phyloP scores from a whole-genome alignment of 108 stramenopile species.

The Cyclotella choctawhatcheeana region DNA sequence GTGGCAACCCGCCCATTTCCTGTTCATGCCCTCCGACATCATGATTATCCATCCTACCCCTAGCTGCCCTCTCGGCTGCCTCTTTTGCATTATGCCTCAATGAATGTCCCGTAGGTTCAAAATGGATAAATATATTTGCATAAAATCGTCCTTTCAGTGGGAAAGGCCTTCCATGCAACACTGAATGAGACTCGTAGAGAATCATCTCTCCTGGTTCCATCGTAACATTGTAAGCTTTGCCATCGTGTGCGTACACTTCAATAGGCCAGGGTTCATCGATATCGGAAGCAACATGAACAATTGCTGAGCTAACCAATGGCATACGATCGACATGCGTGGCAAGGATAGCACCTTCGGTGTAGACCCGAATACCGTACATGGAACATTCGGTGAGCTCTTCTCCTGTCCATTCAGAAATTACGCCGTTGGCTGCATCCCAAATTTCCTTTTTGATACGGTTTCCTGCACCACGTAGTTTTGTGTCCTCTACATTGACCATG shows the following conservation, averaged over 20 bases:
- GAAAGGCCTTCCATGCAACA: slow-evolving; percentile 92
- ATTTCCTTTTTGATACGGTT: slow-evolving; percentile 60
- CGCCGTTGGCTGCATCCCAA: slow-evolving; percentile 72
- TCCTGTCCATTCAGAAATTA: slow-evolving; percentile 90
- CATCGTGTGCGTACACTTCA: slow-evolving; percentile 93
- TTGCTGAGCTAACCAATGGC: slow-evolving; percentile 86
- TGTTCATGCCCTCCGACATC: slow-evolving; percentile 71
- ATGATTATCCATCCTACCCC: slow-evolving; percentile 60
- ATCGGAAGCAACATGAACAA: slow-evolving; percentile 90
- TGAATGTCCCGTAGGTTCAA: slow-evolving; percentile 80
- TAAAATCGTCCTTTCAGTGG: slow-evolving; percentile 86
- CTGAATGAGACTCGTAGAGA: slow-evolving; percentile 89
- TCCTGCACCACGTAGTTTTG: slow-evolving; percentile 65
- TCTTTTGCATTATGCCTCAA: slow-evolving; percentile 70
- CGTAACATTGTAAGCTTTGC: slow-evolving; percentile 87
- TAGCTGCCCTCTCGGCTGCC: slow-evolving; percentile 54
- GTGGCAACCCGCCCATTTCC: slow-evolving; percentile 61
- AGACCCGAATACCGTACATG: slow-evolving; percentile 92
- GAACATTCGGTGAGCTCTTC: slow-evolving; percentile 74
- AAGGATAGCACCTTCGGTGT: slow-evolving; percentile 81
- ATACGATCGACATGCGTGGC: slow-evolving; percentile 93
- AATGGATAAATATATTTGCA: slow-evolving; percentile 93
- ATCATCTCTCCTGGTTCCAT: slow-evolving; percentile 93
- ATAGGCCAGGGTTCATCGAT: slow-evolving; percentile 94
- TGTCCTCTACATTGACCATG: slow-evolving; percentile 81